Percentiles rank a stretch among this genome's conserved stretches.
Conservation (phyloP, 495 filamentous ascomycete species). For the Lophiotrema nucula region DNA sequence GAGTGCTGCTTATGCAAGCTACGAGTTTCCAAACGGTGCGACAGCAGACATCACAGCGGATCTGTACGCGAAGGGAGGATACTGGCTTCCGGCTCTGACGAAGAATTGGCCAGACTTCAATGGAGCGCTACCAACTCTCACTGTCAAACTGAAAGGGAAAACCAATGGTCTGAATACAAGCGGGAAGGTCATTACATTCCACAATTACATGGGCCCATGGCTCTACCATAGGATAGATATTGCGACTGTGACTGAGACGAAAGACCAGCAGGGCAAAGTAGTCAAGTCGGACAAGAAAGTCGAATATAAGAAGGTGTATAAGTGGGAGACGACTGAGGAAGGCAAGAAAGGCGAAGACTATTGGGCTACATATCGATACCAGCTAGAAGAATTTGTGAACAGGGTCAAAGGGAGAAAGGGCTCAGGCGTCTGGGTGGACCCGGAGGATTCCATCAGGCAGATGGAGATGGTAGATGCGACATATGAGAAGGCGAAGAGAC, state of each 20-base stretch:
- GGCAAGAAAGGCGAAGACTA: conserved; percentile 30
- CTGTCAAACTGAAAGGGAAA: conserved; percentile 34
- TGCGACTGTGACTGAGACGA: conserved; percentile 31
- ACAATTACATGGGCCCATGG: conserved; percentile 44
- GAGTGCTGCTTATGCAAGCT: conserved; percentile 15
- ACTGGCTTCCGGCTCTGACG: conserved; percentile 12
- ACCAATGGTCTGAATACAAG: conserved; percentile 25
- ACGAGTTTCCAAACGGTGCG: conserved; percentile 34
- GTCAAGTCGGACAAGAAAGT: conserved; percentile 30
- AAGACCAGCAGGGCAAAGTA: conserved; percentile 22
- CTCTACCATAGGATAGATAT: conserved; percentile 45
- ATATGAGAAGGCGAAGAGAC: conserved; percentile 38
- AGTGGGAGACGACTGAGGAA: conserved; percentile 19
- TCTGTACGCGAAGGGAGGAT: conserved; percentile 14
- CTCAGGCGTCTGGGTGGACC: conserved; percentile 31
- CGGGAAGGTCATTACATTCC: conserved; percentile 38
- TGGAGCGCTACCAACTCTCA: neutral
- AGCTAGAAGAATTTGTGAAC: conserved; percentile 42
- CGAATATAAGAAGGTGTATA: conserved; percentile 32
- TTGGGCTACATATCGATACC: conserved; percentile 42
- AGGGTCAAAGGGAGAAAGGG: conserved; percentile 35
- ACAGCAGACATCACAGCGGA: conserved; percentile 16
- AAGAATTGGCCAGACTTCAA: conserved; percentile 8
- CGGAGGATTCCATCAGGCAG: conserved; percentile 36
- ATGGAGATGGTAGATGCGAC: conserved; percentile 40